phyloP scores from a whole-genome alignment of 1,284 basidiomycete species.

The Sphaerobolus stellatus region DNA sequence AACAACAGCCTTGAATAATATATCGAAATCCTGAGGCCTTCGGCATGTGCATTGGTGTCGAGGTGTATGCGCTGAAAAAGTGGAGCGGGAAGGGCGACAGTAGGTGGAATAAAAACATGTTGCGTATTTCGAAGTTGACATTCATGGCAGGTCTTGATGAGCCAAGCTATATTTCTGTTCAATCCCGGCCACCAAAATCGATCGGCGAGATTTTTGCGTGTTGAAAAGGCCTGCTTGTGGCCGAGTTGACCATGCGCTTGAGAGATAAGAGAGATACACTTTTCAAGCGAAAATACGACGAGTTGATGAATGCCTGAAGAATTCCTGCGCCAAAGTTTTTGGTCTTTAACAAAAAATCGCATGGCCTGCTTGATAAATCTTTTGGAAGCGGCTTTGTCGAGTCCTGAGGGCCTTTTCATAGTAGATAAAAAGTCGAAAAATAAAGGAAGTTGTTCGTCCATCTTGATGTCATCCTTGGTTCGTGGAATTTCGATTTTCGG shows the following conservation, averaged over 20 bases:
- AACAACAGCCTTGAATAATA: background rate
- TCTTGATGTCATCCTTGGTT: background rate
- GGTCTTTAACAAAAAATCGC: background rate
- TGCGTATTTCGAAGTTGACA: constrained; percentile 4
- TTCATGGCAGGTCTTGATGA: background rate
- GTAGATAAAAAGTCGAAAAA: background rate
- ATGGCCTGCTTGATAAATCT: background rate
- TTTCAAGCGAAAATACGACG: background rate
- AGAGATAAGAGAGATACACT: constrained; percentile 11
- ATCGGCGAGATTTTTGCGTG: background rate
- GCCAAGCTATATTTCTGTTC: background rate
- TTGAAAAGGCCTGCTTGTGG: constrained; percentile 6
- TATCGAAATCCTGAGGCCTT: background rate
- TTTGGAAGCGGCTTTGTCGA: background rate
- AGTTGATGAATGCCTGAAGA: background rate
- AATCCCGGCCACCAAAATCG: constrained; percentile 12
- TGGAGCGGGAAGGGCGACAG: background rate
- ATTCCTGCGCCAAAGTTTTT: background rate
- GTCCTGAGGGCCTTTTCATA: too few species aligned
- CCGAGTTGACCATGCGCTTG: constrained; percentile 5
- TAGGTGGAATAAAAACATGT: background rate
- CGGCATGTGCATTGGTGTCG: constrained; percentile 4
- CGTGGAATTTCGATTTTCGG: background rate
- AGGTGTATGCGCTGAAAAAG: constrained; percentile 9
- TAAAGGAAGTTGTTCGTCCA: background rate